Evolutionary conservation across 2,329 filamentous ascomycete species (phyloP).

Genomic region (Zopfia rhizophila): DNA sequence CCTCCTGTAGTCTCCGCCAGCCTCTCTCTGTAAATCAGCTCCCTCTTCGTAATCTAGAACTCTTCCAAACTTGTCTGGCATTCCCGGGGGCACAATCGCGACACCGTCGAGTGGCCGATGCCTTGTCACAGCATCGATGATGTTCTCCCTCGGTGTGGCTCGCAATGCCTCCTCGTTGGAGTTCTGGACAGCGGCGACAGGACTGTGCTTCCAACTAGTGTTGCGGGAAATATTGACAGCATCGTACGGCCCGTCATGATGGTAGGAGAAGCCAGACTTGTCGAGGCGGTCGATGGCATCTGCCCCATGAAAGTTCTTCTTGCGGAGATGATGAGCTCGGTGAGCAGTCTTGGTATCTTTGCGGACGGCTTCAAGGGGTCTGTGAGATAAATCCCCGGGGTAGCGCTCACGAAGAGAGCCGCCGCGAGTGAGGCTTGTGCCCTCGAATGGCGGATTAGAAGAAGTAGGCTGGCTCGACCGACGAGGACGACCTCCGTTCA

Average conservation of each 20-base stretch:
- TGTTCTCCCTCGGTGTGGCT: constrained; percentile 82
- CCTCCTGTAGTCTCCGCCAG: constrained; percentile 81
- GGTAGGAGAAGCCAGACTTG: constrained; percentile 73
- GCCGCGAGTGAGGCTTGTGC: constrained; percentile 47
- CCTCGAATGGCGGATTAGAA: constrained; percentile 36
- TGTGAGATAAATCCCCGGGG: constrained; percentile 71
- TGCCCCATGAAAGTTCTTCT: constrained; percentile 71
- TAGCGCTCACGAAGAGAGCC: constrained; percentile 69
- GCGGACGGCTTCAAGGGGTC: constrained; percentile 74
- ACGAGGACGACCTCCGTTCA: constrained; percentile 42
- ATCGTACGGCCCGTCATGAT: constrained; percentile 92
- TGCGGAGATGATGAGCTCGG: constrained; percentile 72
- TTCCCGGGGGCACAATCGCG: constrained; percentile 78
- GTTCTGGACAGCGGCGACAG: constrained; percentile 78
- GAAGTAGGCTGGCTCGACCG: constrained; percentile 45
- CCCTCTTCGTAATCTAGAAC: constrained; percentile 85
- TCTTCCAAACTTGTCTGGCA: constrained; percentile 73
- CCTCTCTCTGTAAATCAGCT: constrained; percentile 84
- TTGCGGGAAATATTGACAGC: constrained; percentile 82
- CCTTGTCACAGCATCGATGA: constrained; percentile 75
- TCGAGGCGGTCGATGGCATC: constrained; percentile 88
- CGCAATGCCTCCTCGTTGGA: constrained; percentile 80
- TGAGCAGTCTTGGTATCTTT: constrained; percentile 73
- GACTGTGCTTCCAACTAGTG: constrained; percentile 68
- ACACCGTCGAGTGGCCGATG: constrained; percentile 86